Conservation (phyloP, 2,329 filamentous ascomycete genomes). For the Alternaria sp. region DNA sequence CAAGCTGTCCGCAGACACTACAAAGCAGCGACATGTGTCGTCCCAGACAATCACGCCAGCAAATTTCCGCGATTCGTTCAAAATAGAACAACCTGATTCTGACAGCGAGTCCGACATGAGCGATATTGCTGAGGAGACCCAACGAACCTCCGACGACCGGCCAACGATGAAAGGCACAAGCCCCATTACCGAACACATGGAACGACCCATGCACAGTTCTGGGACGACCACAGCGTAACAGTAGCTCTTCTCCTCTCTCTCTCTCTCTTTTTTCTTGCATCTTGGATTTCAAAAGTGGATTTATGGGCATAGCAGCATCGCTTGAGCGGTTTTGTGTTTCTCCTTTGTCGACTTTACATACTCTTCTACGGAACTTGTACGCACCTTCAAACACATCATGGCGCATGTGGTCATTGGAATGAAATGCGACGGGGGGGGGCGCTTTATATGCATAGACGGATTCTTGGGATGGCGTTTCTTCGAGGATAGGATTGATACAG, state of each 20-base stretch:
- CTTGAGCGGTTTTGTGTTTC: constrained; percentile 22
- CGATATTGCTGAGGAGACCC: constrained; percentile 46
- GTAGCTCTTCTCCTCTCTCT: constrained; percentile 9
- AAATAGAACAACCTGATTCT: constrained; percentile 32
- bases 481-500: constrained; percentile 10
- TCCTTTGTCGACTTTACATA: constrained; percentile 17
- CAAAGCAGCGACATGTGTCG: constrained; percentile 49
- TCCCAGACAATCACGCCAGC: constrained; percentile 49
- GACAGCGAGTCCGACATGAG: constrained; percentile 45
- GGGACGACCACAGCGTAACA: constrained; percentile 30
- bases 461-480: constrained; percentile 14
- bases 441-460: constrained; percentile 21
- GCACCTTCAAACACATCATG: constrained; percentile 27
- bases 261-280: constrained; percentile 17
- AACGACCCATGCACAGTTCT: constrained; percentile 19
- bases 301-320: constrained; percentile 26
- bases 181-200: constrained; percentile 21
- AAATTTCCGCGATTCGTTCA: constrained; percentile 37
- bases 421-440: constrained; percentile 19
- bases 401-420: constrained; percentile 24
- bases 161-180: constrained; percentile 27
- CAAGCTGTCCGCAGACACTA: constrained; percentile 36
- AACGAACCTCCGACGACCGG: constrained; percentile 19
- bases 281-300: constrained; percentile 31
- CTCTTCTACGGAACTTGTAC: constrained; percentile 20